A percentile compares a stretch with the other conserved stretches of the same genome.
Conservation (phyloP, 2,329 filamentous ascomycete genomes). For the Calonectria hongkongensis region DNA sequence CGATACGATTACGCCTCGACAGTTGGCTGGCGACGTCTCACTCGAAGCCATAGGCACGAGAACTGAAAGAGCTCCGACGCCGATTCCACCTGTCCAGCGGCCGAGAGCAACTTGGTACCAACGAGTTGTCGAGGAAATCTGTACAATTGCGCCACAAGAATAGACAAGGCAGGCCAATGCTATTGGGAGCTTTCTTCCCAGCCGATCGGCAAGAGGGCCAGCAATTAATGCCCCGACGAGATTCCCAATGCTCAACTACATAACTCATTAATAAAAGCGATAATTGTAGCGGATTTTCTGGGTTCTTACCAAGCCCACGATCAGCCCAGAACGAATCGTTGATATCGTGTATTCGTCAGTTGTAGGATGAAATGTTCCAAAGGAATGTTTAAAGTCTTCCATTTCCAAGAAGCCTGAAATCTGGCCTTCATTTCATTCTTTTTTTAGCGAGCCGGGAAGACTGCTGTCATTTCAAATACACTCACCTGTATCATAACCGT, state of each 20-base stretch:
- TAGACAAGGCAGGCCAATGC: slow-evolving; percentile 3
- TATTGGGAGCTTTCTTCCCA: slow-evolving; percentile 5
- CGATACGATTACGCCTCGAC: slow-evolving; percentile 7
- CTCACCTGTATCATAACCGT: slow-evolving; percentile 6
- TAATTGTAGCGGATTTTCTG: too few relatives aligned
- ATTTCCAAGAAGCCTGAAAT: slow-evolving; percentile 13
- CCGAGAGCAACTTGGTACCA: slow-evolving; percentile 18
- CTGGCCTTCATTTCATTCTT: background rate
- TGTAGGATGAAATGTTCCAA: background rate
- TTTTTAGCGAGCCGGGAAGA: background rate
- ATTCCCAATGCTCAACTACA: background rate
- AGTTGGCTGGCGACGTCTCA: slow-evolving; percentile 1
- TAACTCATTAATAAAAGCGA: background rate
- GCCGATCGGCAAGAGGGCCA: slow-evolving; percentile 1
- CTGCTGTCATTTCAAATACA: background rate
- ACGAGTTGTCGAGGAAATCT: background rate
- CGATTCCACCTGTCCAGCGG: slow-evolving; percentile 16
- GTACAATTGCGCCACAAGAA: slow-evolving; percentile 5
- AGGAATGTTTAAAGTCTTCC: slow-evolving; percentile 13
- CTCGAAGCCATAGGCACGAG: slow-evolving; percentile 18
- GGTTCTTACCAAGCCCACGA: slow-evolving; percentile 1
- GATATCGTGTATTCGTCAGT: slow-evolving; percentile 14
- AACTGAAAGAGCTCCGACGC: slow-evolving; percentile 6
- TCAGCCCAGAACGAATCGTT: slow-evolving; percentile 8
- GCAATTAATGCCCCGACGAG: slow-evolving; percentile 15